Conservation (phyloP, 805 yeast genomes). For the Hanseniaspora occidentalis region DNA sequence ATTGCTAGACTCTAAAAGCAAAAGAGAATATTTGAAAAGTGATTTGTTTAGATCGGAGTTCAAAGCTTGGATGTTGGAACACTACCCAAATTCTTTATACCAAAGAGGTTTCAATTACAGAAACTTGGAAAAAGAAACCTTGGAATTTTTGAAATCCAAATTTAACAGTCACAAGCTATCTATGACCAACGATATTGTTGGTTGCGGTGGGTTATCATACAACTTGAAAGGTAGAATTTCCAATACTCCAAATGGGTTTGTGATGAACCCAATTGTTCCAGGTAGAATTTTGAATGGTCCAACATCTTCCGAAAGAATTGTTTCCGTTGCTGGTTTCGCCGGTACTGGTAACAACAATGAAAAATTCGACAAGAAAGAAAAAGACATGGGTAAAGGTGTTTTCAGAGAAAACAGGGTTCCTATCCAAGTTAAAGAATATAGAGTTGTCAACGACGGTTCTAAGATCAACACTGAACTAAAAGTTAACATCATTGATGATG, state of each 20-base stretch:
- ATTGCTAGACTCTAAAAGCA: constrained; percentile 1
- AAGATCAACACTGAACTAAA: neutral
- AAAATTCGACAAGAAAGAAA: constrained; percentile 24
- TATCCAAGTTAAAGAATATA: constrained; percentile 23
- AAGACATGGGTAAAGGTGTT: constrained; percentile 25
- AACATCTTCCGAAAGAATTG: constrained; percentile 28
- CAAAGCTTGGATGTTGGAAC: constrained; percentile 38
- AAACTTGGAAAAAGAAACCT: constrained; percentile 27
- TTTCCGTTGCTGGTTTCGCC: constrained; percentile 49
- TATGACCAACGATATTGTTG: constrained; percentile 29
- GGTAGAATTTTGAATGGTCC: constrained; percentile 48
- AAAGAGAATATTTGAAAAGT: constrained; percentile 1
- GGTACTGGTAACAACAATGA: constrained; percentile 23
- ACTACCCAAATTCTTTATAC: constrained; percentile 32
- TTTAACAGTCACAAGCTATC: constrained; percentile 6
- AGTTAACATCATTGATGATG: constrained; percentile 17
- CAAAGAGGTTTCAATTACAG: constrained; percentile 19
- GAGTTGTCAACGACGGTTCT: neutral
- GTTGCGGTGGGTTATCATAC: constrained; percentile 70
- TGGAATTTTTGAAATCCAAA: constrained; percentile 27
- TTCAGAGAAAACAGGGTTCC: constrained; percentile 34
- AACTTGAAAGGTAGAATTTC: constrained; percentile 52
- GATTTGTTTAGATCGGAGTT: constrained; percentile 36
- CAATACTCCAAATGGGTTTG: constrained; percentile 61
- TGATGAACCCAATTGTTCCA: constrained; percentile 41